Conservation (phyloP, 2,329 filamentous ascomycete species). For the Colletotrichum costaricense region DNA sequence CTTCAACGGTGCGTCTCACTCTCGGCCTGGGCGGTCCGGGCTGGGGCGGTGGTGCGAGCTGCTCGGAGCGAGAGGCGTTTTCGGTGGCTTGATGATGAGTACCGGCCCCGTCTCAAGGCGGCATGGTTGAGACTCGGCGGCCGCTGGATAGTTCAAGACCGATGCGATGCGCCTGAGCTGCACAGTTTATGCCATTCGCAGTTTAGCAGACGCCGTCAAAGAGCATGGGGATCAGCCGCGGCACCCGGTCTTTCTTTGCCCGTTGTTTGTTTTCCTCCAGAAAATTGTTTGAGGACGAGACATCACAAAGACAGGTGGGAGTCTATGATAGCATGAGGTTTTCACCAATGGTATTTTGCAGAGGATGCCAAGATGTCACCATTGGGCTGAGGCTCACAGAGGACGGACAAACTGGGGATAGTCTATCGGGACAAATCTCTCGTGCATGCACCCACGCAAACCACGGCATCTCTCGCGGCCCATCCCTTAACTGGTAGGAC, state of each 20-base stretch:
- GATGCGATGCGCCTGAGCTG: neutral
- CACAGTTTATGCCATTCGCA: neutral
- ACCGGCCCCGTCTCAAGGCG: conserved; percentile 1
- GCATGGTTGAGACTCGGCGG: neutral
- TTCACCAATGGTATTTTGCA: too few species aligned
- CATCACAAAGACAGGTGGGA: neutral
- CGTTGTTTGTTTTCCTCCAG: neutral
- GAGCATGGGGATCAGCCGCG: neutral
- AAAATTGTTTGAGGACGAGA: too few species aligned
- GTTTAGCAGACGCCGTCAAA: neutral
- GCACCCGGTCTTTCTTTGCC: neutral
- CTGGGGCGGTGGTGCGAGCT: neutral
- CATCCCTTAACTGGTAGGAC: neutral
- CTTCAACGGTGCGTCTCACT: conserved; percentile 32
- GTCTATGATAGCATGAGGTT: neutral
- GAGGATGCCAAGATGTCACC: neutral
- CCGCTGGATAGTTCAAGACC: conserved; percentile 2
- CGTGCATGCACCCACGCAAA: conserved; percentile 17
- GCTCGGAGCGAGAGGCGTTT: conserved; percentile 3
- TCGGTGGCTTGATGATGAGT: conserved; percentile 20
- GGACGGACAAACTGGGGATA: conserved; percentile 21
- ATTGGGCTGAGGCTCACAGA: conserved; percentile 23
- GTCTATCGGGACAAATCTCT: conserved; percentile 24
- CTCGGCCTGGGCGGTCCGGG: conserved; percentile 17
- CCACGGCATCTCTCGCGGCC: neutral